Conservation (phyloP, 1,284 basidiomycete genomes). For the Cerrena zonata region DNA sequence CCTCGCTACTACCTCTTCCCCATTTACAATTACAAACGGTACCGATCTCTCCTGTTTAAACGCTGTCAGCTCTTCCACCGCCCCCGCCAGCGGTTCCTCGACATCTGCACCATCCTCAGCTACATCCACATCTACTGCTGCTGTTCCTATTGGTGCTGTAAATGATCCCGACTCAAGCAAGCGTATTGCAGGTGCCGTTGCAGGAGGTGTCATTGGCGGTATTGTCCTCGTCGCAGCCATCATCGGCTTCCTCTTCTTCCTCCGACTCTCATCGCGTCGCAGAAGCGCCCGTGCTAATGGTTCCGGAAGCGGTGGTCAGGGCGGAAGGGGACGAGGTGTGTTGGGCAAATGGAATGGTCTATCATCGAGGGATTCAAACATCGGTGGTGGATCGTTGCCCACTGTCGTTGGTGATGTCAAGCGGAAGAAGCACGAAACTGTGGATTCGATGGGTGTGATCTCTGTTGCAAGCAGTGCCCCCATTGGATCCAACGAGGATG, state of each 20-base stretch:
- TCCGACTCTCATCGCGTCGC: slow-evolving; percentile 14
- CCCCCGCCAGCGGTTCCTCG: slow-evolving; percentile 8
- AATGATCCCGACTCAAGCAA: slow-evolving; percentile 10
- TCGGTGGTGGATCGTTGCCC: slow-evolving; percentile 8
- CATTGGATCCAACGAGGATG: slow-evolving; percentile 21
- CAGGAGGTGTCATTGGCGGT: slow-evolving; percentile 32
- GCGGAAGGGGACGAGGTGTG: not conserved
- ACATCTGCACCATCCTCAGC: slow-evolving; percentile 9
- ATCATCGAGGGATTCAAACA: slow-evolving; percentile 21
- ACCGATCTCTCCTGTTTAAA: slow-evolving; percentile 16
- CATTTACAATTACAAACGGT: slow-evolving; percentile 20
- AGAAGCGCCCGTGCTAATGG: slow-evolving; percentile 13
- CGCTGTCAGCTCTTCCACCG: slow-evolving; percentile 7
- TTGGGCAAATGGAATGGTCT: slow-evolving; percentile 22
- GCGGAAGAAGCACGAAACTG: slow-evolving; percentile 10
- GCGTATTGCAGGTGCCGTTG: slow-evolving; percentile 28
- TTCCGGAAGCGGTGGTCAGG: not conserved
- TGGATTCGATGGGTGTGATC: slow-evolving; percentile 6
- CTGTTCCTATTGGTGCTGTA: slow-evolving; percentile 5
- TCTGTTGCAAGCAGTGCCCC: slow-evolving; percentile 2
- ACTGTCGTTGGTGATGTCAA: slow-evolving; percentile 6
- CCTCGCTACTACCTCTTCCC: not conserved
- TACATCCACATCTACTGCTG: no score
- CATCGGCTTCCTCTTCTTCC: slow-evolving; percentile 23
- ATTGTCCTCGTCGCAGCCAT: slow-evolving; percentile 21